Percentiles rank a stretch among this genome's conserved stretches.
These are phyloP conservation scores for Aspergillus sp. DNA, from an alignment of 2,329 filamentous ascomycete genomes.

Conservation along the genomic window DNA sequence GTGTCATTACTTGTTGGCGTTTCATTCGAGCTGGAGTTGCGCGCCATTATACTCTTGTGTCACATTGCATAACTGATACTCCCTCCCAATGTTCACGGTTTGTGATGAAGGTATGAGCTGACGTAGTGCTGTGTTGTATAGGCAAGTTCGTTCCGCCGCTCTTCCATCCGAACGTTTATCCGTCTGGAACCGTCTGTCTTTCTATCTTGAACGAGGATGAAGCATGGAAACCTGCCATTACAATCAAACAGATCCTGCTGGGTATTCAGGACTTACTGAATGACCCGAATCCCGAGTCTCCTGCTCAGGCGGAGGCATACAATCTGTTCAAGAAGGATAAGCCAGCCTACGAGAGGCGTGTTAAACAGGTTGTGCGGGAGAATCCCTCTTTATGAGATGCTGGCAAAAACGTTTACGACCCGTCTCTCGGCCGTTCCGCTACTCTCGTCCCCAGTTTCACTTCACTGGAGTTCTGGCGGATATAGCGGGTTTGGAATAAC, in stretches of 20 bases:
- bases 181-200: conserved; percentile 93
- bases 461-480: conserved; percentile 5
- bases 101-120: not conserved
- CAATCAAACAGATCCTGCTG: conserved; percentile 94
- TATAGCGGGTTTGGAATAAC: conserved; percentile 2
- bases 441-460: not conserved
- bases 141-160: conserved; percentile 95
- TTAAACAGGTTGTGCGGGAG: conserved; percentile 82
- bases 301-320: conserved; percentile 95
- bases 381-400: conserved; percentile 69
- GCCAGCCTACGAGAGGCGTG: conserved; percentile 81
- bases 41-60: not conserved
- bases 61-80: not conserved
- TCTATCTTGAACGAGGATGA: conserved; percentile 98
- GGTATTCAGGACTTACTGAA: conserved; percentile 95
- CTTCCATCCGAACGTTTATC: conserved; percentile 98
- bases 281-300: conserved; percentile 95
- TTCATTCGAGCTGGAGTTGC: not conserved
- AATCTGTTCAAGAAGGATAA: conserved; percentile 93
- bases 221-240: conserved; percentile 97
- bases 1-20: not conserved
- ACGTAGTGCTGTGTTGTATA: conserved; percentile 36
- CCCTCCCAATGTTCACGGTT: too few species aligned
- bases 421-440: not conserved
- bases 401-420: not conserved